Evolutionary conservation across 345 rosid species (phyloP), one percentile per base, ranked within the genome.

Genomic region (Heritiera fomes): DNA sequence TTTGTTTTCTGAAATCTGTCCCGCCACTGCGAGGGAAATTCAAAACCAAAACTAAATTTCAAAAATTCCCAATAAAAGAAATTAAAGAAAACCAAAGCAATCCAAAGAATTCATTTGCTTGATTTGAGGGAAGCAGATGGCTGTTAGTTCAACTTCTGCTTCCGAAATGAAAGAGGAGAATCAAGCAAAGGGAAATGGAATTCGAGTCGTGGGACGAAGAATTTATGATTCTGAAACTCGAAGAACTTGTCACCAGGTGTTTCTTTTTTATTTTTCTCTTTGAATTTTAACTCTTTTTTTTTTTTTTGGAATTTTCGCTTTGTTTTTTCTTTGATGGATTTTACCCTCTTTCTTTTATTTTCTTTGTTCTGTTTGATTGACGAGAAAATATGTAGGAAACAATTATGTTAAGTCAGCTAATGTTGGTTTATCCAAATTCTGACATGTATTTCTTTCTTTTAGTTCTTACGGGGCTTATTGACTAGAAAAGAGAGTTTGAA

Each of bases 201-300:
- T 91, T 79, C 88, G 91, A 2, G 84, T 91, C 46, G 43, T 84
- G 5, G 84, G 85, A 3, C 83, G 89, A 56, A 82, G 89, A 70
- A 86, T 88, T 53, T 89, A 87, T 30, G 91, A 92, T 82, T 84
- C 94, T 13, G 80, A 83, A 23, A 86, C 86, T 17, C 92, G 96
- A n/a, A 91, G 87, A 79, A 89, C 89, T 7, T 92, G 97, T 80
- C 97, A 94, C 68, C 96, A 92, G 89, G 98, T 93, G 58, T 45
- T 9, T 7, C 0, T 50, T 69, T 45, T 40, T 9, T 8, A n/a
- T 34, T 41, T 50, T 40, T 9, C 11, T 30, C 23, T 41, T 40
- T 41, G 6, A 71, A 11, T 15, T 67, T 2, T 4, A 2, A 23
- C 28, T 23, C 28, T 62, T 30, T 66, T 23, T 65, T 30, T 66